These are phyloP conservation scores for Dionaea muscipula DNA, from an alignment of 179 eudicot genomes.

Conservation along the genomic window DNA sequence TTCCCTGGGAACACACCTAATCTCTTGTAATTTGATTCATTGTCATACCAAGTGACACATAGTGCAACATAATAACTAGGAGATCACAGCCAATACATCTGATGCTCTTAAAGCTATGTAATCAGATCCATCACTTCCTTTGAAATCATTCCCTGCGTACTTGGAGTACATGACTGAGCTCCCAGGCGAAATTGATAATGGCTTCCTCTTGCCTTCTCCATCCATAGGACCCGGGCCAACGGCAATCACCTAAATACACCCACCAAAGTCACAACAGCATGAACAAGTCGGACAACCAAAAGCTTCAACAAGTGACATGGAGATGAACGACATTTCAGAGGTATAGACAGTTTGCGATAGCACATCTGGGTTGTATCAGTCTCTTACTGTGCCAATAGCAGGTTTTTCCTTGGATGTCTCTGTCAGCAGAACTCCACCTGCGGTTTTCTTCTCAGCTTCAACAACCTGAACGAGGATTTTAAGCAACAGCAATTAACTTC, in stretches of 20 bases:
- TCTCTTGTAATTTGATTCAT: too few species aligned
- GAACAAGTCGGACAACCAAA: not conserved
- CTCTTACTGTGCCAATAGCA: conserved; percentile 75
- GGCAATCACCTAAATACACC: conserved; percentile 43
- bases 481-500: not conserved
- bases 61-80: conserved; percentile 32
- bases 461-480: conserved; percentile 42
- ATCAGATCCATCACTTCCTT: conserved; percentile 71
- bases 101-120: conserved; percentile 64
- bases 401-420: conserved; percentile 85
- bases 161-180: conserved; percentile 82
- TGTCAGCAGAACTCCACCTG: conserved; percentile 77
- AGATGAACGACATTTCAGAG: too few species aligned
- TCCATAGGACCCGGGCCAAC: conserved; percentile 80
- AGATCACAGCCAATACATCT: conserved; percentile 84
- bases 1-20: too few species aligned
- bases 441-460: conserved; percentile 78
- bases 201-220: conserved; percentile 63
- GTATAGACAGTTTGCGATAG: too few species aligned
- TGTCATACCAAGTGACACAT: too few species aligned
- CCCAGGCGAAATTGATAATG: conserved; percentile 51
- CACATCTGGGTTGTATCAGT: too few species aligned
- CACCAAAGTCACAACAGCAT: not conserved
- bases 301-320: not conserved
- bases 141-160: conserved; percentile 86